These are phyloP conservation scores for Xylaria digitata DNA, from an alignment of 2,329 filamentous ascomycete species.

Conservation along the genomic window DNA sequence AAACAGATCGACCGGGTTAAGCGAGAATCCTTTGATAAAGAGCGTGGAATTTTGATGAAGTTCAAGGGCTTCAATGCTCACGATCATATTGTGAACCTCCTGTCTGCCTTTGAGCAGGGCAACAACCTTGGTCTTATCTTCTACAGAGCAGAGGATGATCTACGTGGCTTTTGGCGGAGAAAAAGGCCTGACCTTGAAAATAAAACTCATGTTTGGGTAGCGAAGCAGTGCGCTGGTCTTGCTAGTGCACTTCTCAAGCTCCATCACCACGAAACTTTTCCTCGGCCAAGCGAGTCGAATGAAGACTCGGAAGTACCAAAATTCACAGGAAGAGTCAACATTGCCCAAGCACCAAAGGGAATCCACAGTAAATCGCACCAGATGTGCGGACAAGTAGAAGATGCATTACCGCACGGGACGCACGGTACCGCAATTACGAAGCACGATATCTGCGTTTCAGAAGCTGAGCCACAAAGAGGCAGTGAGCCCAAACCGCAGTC, in stretches of 20 bases:
- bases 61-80: conserved; percentile 15
- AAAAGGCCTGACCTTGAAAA: background rate
- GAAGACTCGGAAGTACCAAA: background rate
- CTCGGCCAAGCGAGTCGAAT: background rate
- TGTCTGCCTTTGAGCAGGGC: conserved; percentile 22
- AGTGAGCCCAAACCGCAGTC: background rate
- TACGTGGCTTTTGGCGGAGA: conserved; percentile 14
- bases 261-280: conserved; percentile 15
- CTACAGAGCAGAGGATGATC: conserved; percentile 20
- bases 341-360: background rate
- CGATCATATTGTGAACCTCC: conserved; percentile 17
- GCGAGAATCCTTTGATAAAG: background rate
- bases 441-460: background rate
- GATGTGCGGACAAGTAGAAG: background rate
- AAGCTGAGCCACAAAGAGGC: background rate
- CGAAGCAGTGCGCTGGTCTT: conserved; percentile 19
- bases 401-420: background rate
- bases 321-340: background rate
- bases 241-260: conserved; percentile 19
- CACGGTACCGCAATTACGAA: background rate
- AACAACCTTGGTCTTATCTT: conserved; percentile 7
- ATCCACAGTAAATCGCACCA: too few species aligned
- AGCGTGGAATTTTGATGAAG: conserved; percentile 21
- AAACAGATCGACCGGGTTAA: background rate
- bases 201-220: background rate